Conservation (phyloP, 2,329 filamentous ascomycete genomes). For the Pseudocercospora fijiensis region DNA sequence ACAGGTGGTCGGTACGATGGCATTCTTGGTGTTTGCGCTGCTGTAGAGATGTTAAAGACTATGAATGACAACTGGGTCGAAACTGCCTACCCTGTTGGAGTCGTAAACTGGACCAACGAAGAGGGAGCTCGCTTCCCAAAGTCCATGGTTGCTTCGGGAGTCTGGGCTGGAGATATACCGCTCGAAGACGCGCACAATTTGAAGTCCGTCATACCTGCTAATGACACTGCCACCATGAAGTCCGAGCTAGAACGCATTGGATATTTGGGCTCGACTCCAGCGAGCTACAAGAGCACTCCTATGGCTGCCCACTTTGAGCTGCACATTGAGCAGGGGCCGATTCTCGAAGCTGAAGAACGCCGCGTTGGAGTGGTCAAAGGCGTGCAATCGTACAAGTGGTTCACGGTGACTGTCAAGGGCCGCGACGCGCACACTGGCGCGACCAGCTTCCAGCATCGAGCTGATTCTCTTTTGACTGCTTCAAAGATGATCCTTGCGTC, state of each 20-base stretch:
- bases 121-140: conserved; percentile 78
- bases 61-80: conserved; percentile 66
- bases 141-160: conserved; percentile 71
- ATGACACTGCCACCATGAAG: conserved; percentile 61
- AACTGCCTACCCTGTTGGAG: conserved; percentile 69
- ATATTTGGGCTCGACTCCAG: conserved; percentile 61
- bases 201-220: conserved; percentile 58
- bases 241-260: conserved; percentile 70
- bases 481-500: conserved; percentile 66
- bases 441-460: conserved; percentile 64
- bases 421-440: conserved; percentile 73
- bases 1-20: conserved; percentile 71
- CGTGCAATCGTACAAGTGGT: conserved; percentile 75
- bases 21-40: conserved; percentile 71
- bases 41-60: conserved; percentile 68
- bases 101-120: conserved; percentile 81
- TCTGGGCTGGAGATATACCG: conserved; percentile 70
- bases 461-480: conserved; percentile 67
- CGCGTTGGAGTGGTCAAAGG: conserved; percentile 70
- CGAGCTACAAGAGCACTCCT: conserved; percentile 59
- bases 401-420: conserved; percentile 64
- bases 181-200: conserved; percentile 62
- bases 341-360: conserved; percentile 63
- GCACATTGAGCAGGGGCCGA: conserved; percentile 81
- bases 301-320: conserved; percentile 79